Percentiles rank a stretch among this genome's conserved stretches.
Conservation (phyloP, 306 rosid genomes). For the Prosopis cineraria region DNA sequence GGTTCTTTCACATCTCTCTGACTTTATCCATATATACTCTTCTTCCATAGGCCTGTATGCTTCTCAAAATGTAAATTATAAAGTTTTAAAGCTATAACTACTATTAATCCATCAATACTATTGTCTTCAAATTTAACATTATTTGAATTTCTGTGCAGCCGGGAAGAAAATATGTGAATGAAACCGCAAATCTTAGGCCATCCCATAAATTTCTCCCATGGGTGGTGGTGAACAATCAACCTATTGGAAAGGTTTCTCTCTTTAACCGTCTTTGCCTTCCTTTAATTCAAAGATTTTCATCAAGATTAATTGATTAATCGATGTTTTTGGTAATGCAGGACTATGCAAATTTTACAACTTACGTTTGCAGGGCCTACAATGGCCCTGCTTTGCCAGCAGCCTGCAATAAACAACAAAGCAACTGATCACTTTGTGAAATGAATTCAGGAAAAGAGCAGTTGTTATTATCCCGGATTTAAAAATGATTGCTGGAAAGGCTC, state of each 20-base stretch:
- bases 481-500: too few relatives aligned
- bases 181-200: slow-evolving; percentile 49
- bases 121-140: neutral
- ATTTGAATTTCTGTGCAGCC: slow-evolving; percentile 46
- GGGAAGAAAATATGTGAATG: slow-evolving; percentile 40
- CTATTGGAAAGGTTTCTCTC: slow-evolving; percentile 48
- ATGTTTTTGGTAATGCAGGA: slow-evolving; percentile 42
- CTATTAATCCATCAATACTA: neutral
- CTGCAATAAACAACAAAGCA: slow-evolving; percentile 21
- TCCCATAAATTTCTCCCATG: slow-evolving; percentile 55
- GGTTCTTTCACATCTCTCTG: slow-evolving; percentile 43
- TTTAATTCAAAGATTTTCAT: neutral
- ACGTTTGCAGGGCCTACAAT: slow-evolving; percentile 47
- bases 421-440: neutral
- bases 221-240: slow-evolving; percentile 62
- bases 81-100: neutral
- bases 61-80: too few relatives aligned
- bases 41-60: neutral
- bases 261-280: neutral
- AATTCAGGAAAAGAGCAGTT: too few relatives aligned
- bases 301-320: neutral
- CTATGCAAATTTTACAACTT: slow-evolving; percentile 36
- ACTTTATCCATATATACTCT: neutral
- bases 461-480: too few relatives aligned
- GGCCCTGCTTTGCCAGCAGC: slow-evolving; percentile 32